Base-by-base conservation (phyloP, 371 early-diverging fungal species). In the Phascolomyces articulosus region DNA sequence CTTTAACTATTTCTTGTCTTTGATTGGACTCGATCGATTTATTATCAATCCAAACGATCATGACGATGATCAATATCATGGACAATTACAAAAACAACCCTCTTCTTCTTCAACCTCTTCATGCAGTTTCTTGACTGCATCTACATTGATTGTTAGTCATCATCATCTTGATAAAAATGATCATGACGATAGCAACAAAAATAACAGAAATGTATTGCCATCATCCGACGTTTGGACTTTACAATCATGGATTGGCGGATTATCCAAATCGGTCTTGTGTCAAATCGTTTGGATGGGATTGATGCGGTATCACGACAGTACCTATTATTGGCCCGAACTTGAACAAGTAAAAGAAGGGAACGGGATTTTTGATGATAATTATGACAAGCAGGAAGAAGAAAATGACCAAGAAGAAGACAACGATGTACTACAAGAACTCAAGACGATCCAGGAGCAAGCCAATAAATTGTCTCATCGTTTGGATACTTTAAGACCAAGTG, bases 191-290 rank as follows among this genome's bases (percentile, higher is more conserved):
- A 11, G 4, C 51, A 51, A 51, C 34, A 34, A n/a, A 51, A 23
- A n/a, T n/a, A 51, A n/a, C 8, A 44, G 4, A 4, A 44, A 44
- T n/a, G 11, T 16, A 44, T n/a, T 23, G 47, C 26, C 40, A 48
- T 20, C 23, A 55, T 23, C 40, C 40, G 47, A 69, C 40, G 23
- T 54, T 47, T 69, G 69, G 69, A 44, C 55, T 29, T 40, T 62
- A 23, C 69, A 41, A 54, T 70, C 24, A 20, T 77, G 77, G 77
- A 28, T 77, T 23, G 59, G 55, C 29, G 60, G 66, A 11, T 53
- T 74, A 23, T 69, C 77, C 26, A 77, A 70, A 47, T 55, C 72
- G 55, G 66, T 67, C 2, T 63, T 77, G 1, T 72, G 72, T 38
- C 72, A 77, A 41, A 69, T 77, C n/a, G 49, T 74, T 21, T 61